A percentile compares a stretch with the other conserved stretches of the same genome.
Evolutionary conservation across 768 basidiomycete species (phyloP).

Genomic region (Neoboletus magnificus): DNA sequence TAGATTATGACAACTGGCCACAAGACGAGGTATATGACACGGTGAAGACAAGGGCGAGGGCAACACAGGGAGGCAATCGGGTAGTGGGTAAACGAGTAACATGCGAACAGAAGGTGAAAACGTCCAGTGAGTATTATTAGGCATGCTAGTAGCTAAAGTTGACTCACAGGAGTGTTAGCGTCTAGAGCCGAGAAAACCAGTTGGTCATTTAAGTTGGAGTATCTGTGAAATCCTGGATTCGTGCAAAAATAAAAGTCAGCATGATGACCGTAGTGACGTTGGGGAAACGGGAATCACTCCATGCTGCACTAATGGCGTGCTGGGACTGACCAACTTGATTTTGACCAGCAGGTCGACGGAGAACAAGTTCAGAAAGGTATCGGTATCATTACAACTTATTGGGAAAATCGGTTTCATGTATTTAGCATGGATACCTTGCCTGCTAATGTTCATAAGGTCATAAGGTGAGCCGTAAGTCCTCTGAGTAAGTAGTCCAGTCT

Average conservation of each 20-base stretch:
- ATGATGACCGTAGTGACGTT: neutral
- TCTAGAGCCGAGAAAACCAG: conserved; percentile 40
- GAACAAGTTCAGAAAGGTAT: neutral
- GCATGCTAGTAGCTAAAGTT: neutral
- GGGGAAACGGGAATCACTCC: neutral
- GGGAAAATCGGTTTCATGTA: conserved; percentile 82
- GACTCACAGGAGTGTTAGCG: conserved; percentile 82
- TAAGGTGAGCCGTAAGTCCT: conserved; percentile 77
- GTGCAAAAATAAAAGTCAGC: neutral
- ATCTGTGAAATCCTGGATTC: neutral
- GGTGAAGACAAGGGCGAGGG: neutral
- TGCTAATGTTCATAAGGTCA: conserved; percentile 66
- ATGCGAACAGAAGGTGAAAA: conserved; percentile 17
- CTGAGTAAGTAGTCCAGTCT: conserved; percentile 79
- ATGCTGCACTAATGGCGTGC: neutral
- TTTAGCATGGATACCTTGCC: conserved; percentile 75
- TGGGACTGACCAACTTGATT: neutral
- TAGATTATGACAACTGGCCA: neutral
- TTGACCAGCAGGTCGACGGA: neutral
- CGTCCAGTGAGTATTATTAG: conserved; percentile 75
- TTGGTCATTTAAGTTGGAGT: neutral
- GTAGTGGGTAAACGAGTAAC: neutral
- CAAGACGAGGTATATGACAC: neutral
- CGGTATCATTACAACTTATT: conserved; percentile 44
- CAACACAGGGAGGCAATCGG: neutral